Evolutionary conservation across 495 filamentous ascomycete species (phyloP).

Genomic region (Chaetomium cochliodes): DNA sequence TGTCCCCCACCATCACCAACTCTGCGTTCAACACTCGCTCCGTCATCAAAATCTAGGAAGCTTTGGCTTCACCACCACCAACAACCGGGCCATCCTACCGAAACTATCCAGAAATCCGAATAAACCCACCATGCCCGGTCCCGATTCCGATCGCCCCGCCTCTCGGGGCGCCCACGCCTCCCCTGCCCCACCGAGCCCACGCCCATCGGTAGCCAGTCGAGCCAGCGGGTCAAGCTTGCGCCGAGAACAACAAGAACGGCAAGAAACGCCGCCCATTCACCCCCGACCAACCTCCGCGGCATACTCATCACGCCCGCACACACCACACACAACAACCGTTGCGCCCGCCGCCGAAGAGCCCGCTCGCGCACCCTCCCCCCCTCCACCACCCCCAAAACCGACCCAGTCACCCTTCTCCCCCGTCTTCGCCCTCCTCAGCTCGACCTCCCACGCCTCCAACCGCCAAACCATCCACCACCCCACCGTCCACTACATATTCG

Average conservation of each 20-base stretch:
- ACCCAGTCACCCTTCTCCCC: conserved; percentile 52
- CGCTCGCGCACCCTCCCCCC: conserved; percentile 9
- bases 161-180: conserved; percentile 25
- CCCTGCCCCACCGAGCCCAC: conserved; percentile 32
- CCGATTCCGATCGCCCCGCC: conserved; percentile 28
- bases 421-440: conserved; percentile 63
- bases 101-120: neutral
- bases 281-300: conserved; percentile 25
- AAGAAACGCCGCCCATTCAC: conserved; percentile 15
- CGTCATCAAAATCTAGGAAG: neutral
- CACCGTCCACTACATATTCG: conserved; percentile 86
- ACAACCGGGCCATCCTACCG: neutral
- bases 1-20: neutral
- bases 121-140: conserved; percentile 27
- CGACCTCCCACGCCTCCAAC: conserved; percentile 38
- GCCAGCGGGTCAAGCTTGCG: conserved; percentile 34
- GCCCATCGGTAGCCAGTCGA: conserved; percentile 32
- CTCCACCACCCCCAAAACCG: conserved; percentile 9
- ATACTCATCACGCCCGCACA: conserved; percentile 22
- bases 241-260: conserved; percentile 30
- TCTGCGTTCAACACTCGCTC: neutral
- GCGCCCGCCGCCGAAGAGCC: conserved; percentile 7
- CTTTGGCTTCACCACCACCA: neutral
- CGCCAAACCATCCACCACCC: conserved; percentile 62
- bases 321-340: conserved; percentile 19